These are phyloP conservation scores for Cymbidium sinense DNA, from an alignment of 106 monocot genomes.

Conservation along the genomic window DNA sequence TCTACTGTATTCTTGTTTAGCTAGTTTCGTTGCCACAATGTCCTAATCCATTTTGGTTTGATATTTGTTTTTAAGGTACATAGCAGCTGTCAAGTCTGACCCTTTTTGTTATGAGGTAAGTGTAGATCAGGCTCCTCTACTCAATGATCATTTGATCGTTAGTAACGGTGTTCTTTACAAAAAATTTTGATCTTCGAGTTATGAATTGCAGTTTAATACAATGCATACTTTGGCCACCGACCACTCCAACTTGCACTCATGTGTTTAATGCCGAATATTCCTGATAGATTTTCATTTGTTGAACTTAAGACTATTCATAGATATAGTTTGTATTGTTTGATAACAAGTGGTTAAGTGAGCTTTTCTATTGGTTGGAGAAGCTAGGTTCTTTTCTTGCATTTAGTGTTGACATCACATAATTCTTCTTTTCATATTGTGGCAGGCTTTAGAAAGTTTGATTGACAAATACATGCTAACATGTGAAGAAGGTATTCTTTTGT, in stretches of 20 bases:
- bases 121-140: neutral
- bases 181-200: neutral
- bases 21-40: neutral
- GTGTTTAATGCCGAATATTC: neutral
- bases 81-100: slow-evolving; percentile 90
- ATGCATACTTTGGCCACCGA: neutral
- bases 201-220: neutral
- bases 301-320: neutral
- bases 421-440: slow-evolving; percentile 22
- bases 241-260: neutral
- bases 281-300: neutral
- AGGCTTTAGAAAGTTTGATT: slow-evolving; percentile 95
- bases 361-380: neutral
- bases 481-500: slow-evolving; percentile 70
- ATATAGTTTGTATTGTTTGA: neutral
- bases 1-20: neutral
- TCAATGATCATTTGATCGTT: neutral
- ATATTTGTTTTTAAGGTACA: slow-evolving; percentile 56
- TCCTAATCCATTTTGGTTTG: slow-evolving; percentile 7
- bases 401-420: neutral
- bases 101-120: slow-evolving; percentile 94
- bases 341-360: neutral
- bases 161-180: neutral
- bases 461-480: slow-evolving; percentile 93
- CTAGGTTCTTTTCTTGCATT: neutral